These are phyloP conservation scores for Dioscorea alata DNA, from an alignment of 106 monocot species.

Conservation along the genomic window DNA sequence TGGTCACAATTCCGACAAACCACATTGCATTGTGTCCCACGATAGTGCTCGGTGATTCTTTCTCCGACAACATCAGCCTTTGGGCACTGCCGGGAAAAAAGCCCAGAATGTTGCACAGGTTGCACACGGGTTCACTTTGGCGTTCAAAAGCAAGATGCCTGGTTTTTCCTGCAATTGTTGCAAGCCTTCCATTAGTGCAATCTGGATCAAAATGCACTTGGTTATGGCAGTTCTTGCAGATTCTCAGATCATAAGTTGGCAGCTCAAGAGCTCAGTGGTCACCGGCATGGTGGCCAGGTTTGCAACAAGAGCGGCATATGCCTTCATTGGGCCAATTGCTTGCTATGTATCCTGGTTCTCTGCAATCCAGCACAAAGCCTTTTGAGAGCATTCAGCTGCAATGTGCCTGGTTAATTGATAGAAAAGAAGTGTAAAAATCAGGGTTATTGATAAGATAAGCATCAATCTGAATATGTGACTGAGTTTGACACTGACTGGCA, in stretches of 20 bases:
- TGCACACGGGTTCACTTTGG: slow-evolving; percentile 72
- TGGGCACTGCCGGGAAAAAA: slow-evolving; percentile 55
- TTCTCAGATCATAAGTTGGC: slow-evolving; percentile 24
- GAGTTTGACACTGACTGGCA: too few relatives aligned
- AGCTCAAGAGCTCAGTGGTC: slow-evolving; percentile 34
- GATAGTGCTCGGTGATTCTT: neutral
- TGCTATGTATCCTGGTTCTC: slow-evolving; percentile 60
- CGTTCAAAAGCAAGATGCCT: slow-evolving; percentile 81
- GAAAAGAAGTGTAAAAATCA: neutral
- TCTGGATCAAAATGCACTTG: slow-evolving; percentile 57
- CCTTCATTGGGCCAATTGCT: slow-evolving; percentile 61
- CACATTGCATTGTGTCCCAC: slow-evolving; percentile 26
- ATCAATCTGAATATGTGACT: neutral
- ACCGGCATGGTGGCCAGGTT: slow-evolving; percentile 60
- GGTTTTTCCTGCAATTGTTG: slow-evolving; percentile 65
- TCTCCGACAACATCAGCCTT: slow-evolving; percentile 36
- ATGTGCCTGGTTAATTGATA: slow-evolving; percentile 35
- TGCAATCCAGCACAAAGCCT: slow-evolving; percentile 81
- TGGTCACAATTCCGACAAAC: slow-evolving; percentile 56
- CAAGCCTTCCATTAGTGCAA: slow-evolving; percentile 77
- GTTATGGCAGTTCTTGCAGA: slow-evolving; percentile 76
- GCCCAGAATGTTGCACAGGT: slow-evolving; percentile 74
- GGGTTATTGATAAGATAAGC: neutral
- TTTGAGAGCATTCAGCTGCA: slow-evolving; percentile 56
- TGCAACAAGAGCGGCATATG: slow-evolving; percentile 64